Conservation (phyloP, 2,329 filamentous ascomycete species). For the Colletotrichum sp. region DNA sequence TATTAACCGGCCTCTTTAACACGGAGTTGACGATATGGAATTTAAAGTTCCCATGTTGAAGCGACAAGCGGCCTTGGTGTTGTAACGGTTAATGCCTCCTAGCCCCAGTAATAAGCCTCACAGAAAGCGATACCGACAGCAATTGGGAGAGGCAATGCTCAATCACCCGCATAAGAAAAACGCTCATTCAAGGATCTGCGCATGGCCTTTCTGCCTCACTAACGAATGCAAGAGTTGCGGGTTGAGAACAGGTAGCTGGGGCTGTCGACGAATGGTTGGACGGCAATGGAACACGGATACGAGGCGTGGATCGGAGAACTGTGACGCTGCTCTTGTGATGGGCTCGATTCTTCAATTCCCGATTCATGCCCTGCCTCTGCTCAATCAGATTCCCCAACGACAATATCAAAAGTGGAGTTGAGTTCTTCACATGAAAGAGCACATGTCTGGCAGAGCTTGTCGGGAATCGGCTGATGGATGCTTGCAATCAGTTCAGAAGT, state of each 20-base stretch:
- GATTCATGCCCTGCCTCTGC: not conserved
- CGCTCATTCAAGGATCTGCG: not conserved
- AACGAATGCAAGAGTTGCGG: not conserved
- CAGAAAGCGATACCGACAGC: not conserved
- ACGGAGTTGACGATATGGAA: not conserved
- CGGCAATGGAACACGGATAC: slow-evolving; percentile 12
- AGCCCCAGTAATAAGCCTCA: not conserved
- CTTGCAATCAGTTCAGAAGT: slow-evolving; percentile 1
- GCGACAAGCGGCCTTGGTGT: not conserved
- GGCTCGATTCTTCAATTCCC: not conserved
- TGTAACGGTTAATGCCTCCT: not conserved
- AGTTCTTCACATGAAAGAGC: slow-evolving; percentile 14
- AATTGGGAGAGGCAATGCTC: not conserved
- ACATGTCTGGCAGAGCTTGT: slow-evolving; percentile 6
- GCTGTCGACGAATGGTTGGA: not conserved
- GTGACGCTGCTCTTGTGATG: not conserved
- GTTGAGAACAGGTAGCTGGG: not conserved
- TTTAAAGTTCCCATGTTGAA: not conserved
- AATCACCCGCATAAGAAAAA: not conserved
- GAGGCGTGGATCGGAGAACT: not conserved
- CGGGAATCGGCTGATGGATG: slow-evolving; percentile 15
- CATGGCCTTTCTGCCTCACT: not conserved
- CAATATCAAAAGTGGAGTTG: slow-evolving; percentile 16
- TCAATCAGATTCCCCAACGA: slow-evolving; percentile 16
- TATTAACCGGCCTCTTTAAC: not conserved